These are phyloP conservation scores for Gymnopilus junonius DNA, from an alignment of 768 basidiomycete genomes.

Conservation along the genomic window DNA sequence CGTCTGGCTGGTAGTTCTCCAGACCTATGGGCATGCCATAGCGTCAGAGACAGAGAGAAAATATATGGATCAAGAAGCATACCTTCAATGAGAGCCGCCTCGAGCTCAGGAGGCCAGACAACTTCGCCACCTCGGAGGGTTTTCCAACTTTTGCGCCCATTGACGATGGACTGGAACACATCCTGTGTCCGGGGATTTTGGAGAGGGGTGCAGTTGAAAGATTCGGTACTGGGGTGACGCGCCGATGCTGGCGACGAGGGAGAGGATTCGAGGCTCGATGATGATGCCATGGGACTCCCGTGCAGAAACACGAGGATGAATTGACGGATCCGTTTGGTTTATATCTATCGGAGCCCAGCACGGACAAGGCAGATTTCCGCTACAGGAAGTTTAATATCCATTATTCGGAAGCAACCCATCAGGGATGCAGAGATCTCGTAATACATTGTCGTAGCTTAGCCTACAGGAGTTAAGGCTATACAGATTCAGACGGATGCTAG, in stretches of 20 bases:
- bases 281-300: slow-evolving; percentile 25
- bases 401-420: slow-evolving; percentile 39
- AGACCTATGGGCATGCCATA: slow-evolving; percentile 48
- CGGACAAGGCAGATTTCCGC: slow-evolving; percentile 30
- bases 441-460: slow-evolving; percentile 31
- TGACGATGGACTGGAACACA: slow-evolving; percentile 69
- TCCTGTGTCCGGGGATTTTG: slow-evolving; percentile 49
- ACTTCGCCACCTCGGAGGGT: slow-evolving; percentile 73
- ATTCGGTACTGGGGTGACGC: slow-evolving; percentile 22
- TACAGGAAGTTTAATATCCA: slow-evolving; percentile 32
- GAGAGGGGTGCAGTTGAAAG: slow-evolving; percentile 31
- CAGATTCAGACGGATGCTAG: slow-evolving; percentile 30
- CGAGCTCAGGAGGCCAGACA: slow-evolving; percentile 81
- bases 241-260: slow-evolving; percentile 22
- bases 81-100: slow-evolving; percentile 81
- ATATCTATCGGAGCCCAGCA: slow-evolving; percentile 31
- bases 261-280: slow-evolving; percentile 23
- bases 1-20: slow-evolving; percentile 71
- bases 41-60: slow-evolving; percentile 2
- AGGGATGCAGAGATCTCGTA: slow-evolving; percentile 34
- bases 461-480: slow-evolving; percentile 40
- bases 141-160: slow-evolving; percentile 77
- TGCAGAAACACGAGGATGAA: slow-evolving; percentile 24
- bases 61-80: slow-evolving; percentile 10
- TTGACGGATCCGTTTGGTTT: slow-evolving; percentile 30